phyloP scores from a whole-genome alignment of 495 filamentous ascomycete species.

The Parmelia sp. region DNA sequence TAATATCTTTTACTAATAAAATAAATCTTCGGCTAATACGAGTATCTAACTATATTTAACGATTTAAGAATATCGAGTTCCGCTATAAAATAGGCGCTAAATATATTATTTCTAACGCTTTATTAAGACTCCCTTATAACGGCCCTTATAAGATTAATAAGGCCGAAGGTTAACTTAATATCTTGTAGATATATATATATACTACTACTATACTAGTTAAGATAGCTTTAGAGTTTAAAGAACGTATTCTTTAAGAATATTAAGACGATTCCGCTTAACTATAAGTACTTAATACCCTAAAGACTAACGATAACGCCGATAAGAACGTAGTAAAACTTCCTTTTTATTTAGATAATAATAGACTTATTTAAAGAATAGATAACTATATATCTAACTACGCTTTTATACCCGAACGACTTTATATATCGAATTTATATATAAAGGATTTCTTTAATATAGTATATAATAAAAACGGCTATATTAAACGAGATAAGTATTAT shows the following conservation, averaged over 20 bases:
- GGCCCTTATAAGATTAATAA: background rate
- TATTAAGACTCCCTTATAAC: background rate
- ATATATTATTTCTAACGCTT: background rate
- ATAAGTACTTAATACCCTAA: too few relatives aligned
- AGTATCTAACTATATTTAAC: constrained; percentile 11
- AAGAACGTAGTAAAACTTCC: background rate
- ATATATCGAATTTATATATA: background rate
- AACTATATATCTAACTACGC: background rate
- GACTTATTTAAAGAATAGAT: background rate
- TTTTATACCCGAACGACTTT: too few relatives aligned
- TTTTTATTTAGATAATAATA: background rate
- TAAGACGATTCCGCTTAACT: background rate
- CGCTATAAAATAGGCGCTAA: background rate
- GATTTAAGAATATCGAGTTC: background rate
- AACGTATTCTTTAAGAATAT: background rate
- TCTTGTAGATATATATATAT: background rate
- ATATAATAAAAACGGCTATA: too few relatives aligned
- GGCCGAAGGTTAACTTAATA: background rate
- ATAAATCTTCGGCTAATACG: constrained; percentile 13
- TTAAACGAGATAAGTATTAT: too few relatives aligned
- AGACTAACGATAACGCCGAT: too few relatives aligned
- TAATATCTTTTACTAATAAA: background rate
- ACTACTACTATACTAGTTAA: background rate
- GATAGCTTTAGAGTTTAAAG: background rate
- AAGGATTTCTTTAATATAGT: background rate